These are phyloP conservation scores for Graphilbum sp. DNA, from an alignment of 2,329 filamentous ascomycete species.

Conservation along the genomic window DNA sequence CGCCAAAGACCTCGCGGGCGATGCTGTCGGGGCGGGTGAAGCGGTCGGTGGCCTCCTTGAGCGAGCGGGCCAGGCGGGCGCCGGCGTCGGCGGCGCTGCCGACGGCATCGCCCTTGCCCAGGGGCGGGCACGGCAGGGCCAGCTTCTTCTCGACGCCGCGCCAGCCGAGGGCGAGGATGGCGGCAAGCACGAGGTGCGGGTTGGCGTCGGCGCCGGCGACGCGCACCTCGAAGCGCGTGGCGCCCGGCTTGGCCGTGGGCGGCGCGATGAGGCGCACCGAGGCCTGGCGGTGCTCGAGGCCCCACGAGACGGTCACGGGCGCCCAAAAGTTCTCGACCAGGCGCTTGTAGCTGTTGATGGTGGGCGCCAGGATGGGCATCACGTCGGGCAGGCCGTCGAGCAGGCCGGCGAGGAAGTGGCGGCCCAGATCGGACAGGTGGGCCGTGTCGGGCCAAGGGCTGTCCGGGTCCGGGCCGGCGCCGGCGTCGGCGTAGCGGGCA, in stretches of 20 bases:
- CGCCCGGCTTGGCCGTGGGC: slow-evolving; percentile 67
- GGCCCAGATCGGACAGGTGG: slow-evolving; percentile 70
- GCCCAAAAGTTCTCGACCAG: slow-evolving; percentile 99
- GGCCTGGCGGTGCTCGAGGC: slow-evolving; percentile 83
- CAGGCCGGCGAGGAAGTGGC: slow-evolving; percentile 84
- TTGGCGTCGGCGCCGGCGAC: slow-evolving; percentile 93
- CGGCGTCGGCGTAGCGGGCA: slow-evolving; percentile 51
- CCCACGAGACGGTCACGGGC: slow-evolving; percentile 94
- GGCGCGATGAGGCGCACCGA: slow-evolving; percentile 82
- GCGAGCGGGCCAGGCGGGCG: slow-evolving; percentile 61
- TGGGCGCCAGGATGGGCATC: slow-evolving; percentile 90
- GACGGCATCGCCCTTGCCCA: slow-evolving; percentile 72
- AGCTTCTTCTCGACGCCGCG: slow-evolving; percentile 86
- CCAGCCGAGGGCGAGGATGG: slow-evolving; percentile 78
- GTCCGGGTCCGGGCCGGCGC: slow-evolving; percentile 53
- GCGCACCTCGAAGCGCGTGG: slow-evolving; percentile 83
- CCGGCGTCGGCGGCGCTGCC: slow-evolving; percentile 57
- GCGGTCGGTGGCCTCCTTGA: slow-evolving; percentile 67
- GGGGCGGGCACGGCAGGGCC: slow-evolving; percentile 62
- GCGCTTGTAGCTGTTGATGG: slow-evolving; percentile 94
- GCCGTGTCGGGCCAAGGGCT: slow-evolving; percentile 61
- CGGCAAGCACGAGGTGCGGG: slow-evolving; percentile 70
- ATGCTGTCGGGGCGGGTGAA: slow-evolving; percentile 69
- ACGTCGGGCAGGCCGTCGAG: slow-evolving; percentile 81
- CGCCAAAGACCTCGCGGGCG: slow-evolving; percentile 84